These are phyloP conservation scores for Rhodamnia argentea DNA, from an alignment of 345 rosid species.

Conservation along the genomic window DNA sequence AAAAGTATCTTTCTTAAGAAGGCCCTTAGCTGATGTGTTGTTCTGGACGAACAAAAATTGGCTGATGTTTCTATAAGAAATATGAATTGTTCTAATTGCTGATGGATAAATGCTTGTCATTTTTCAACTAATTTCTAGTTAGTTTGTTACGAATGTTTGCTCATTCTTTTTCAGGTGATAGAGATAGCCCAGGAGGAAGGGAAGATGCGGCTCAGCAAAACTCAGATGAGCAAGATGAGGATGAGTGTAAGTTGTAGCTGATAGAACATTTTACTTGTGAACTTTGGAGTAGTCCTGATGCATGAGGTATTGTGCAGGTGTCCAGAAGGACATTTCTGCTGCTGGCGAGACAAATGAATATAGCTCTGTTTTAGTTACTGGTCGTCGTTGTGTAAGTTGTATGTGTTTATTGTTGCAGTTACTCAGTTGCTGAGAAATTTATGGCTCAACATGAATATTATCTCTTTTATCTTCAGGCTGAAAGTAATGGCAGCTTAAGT, in stretches of 20 bases:
- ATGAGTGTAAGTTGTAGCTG: slow-evolving; percentile 21
- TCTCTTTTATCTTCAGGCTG: slow-evolving; percentile 40
- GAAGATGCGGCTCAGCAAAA: slow-evolving; percentile 19
- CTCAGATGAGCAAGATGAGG: slow-evolving; percentile 22
- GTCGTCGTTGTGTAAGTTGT: slow-evolving; percentile 99
- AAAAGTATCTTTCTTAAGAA: background rate
- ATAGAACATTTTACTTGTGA: background rate
- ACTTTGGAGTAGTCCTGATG: slow-evolving; percentile 2
- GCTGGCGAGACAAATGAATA: slow-evolving; percentile 25
- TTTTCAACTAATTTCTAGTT: background rate
- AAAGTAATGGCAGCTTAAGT: slow-evolving; percentile 39
- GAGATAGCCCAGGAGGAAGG: slow-evolving; percentile 36
- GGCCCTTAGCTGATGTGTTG: background rate
- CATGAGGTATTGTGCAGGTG: slow-evolving; percentile 27
- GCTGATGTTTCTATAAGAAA: background rate
- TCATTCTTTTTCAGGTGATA: slow-evolving; percentile 22
- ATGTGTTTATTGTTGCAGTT: slow-evolving; percentile 78
- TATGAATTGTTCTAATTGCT: background rate
- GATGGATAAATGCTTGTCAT: background rate
- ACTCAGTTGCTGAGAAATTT: slow-evolving; percentile 23
- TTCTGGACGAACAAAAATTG: background rate
- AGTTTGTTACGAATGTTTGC: background rate
- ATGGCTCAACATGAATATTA: slow-evolving; percentile 42
- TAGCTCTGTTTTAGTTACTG: slow-evolving; percentile 29
- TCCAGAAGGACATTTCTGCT: slow-evolving; percentile 18